Conservation (phyloP, 495 filamentous ascomycete genomes). For the Chlorociboria aeruginascens region DNA sequence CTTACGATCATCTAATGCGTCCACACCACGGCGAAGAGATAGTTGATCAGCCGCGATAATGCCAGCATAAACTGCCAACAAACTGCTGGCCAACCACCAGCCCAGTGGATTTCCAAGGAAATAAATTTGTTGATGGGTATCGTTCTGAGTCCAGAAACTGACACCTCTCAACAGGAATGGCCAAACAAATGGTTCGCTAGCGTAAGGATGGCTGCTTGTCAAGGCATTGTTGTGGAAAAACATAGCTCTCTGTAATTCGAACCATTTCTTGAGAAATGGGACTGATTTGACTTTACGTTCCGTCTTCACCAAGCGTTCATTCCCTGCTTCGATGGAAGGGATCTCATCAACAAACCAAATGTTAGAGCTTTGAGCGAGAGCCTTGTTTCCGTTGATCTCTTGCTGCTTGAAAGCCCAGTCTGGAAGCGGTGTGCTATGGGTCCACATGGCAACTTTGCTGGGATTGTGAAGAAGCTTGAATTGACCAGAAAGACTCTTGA, state of each 20-base stretch:
- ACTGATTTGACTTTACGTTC: conserved; percentile 67
- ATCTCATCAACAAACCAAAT: conserved; percentile 91
- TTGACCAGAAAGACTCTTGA: conserved; percentile 78
- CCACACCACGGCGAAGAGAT: conserved; percentile 79
- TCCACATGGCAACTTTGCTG: conserved; percentile 98
- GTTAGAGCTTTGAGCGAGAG: conserved; percentile 78
- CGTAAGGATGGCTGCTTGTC: conserved; percentile 92
- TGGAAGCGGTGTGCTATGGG: conserved; percentile 80
- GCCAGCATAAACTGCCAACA: conserved; percentile 87
- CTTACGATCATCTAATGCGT: conserved; percentile 90
- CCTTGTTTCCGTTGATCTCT: conserved; percentile 99
- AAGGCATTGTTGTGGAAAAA: conserved; percentile 98
- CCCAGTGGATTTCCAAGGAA: conserved; percentile 95
- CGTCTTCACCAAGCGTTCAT: conserved; percentile 59
- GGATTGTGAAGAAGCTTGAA: conserved; percentile 93
- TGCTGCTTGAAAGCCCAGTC: conserved; percentile 97
- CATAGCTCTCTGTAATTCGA: conserved; percentile 95
- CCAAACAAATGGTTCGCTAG: conserved; percentile 92
- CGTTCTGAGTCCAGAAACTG: conserved; percentile 98
- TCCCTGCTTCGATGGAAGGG: conserved; percentile 54
- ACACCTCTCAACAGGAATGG: conserved; percentile 93
- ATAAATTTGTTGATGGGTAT: conserved; percentile 94
- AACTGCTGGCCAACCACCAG: conserved; percentile 90
- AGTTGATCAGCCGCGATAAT: conserved; percentile 90
- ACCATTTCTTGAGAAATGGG: conserved; percentile 86